Conservation (phyloP, 2,329 filamentous ascomycete species). For the Scopulariopsis brevicaulis region DNA sequence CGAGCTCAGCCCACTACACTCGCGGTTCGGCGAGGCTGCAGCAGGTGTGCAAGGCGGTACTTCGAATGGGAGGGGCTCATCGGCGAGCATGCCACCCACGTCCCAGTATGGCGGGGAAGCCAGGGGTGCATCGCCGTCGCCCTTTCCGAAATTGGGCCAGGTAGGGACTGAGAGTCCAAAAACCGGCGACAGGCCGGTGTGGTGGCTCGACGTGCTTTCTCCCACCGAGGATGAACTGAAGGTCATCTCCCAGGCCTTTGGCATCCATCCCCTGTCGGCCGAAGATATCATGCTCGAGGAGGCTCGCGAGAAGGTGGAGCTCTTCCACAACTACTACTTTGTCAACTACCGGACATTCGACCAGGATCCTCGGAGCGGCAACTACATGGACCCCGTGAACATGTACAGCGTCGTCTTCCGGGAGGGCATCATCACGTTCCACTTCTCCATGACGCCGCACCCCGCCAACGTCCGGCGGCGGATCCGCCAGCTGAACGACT, state of each 20-base stretch:
- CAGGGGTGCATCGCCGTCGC: neutral
- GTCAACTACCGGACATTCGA: slow-evolving; percentile 98
- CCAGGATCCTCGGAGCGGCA: slow-evolving; percentile 78
- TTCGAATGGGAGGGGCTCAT: neutral
- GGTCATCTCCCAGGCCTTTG: slow-evolving; percentile 80
- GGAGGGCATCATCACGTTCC: slow-evolving; percentile 90
- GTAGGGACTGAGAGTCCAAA: slow-evolving; percentile 32
- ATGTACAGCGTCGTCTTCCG: slow-evolving; percentile 97
- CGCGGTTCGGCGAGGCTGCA: neutral
- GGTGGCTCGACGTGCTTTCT: slow-evolving; percentile 89
- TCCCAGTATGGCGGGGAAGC: neutral
- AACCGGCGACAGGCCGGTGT: slow-evolving; percentile 78
- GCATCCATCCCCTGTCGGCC: slow-evolving; percentile 87
- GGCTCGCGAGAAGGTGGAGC: slow-evolving; percentile 92
- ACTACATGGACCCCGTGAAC: slow-evolving; percentile 91
- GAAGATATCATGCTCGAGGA: slow-evolving; percentile 98
- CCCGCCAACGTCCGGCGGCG: slow-evolving; percentile 90
- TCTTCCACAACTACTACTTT: slow-evolving; percentile 97
- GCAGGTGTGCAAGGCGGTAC: neutral
- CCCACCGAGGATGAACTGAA: slow-evolving; percentile 96
- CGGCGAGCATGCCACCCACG: neutral
- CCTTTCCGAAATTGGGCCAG: neutral
- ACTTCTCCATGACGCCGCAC: slow-evolving; percentile 93
- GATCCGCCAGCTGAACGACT: slow-evolving; percentile 88
- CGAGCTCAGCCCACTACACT: neutral